Conservation (phyloP, 192 early-diverging fungal species). For the Podila verticillata region DNA sequence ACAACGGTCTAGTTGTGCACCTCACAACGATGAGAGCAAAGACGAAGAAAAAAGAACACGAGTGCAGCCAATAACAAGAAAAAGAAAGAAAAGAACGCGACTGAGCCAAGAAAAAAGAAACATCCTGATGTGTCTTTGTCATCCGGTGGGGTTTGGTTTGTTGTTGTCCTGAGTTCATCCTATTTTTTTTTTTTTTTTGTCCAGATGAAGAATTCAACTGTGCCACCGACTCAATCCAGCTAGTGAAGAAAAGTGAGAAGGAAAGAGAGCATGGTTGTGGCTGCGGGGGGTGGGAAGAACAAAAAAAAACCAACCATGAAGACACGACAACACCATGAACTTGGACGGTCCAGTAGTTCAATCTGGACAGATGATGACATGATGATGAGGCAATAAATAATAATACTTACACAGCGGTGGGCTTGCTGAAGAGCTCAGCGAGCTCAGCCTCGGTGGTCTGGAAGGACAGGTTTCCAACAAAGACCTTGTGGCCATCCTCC, state of each 20-base stretch:
- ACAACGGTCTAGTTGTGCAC: background rate
- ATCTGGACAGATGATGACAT: slow-evolving; percentile 1
- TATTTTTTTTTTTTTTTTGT: background rate
- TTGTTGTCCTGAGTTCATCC: background rate
- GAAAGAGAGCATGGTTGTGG: too few species aligned
- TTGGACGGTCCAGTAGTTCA: background rate
- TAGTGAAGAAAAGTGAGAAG: too few species aligned
- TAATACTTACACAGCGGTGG: slow-evolving; percentile 80
- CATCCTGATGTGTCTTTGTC: background rate
- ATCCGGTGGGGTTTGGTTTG: background rate
- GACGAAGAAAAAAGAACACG: too few species aligned
- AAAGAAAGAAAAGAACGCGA: background rate
- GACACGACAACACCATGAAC: background rate
- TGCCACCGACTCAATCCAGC: too few species aligned
- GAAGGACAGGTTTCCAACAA: slow-evolving; percentile 96
- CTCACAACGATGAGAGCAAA: too few species aligned
- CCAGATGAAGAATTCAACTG: background rate
- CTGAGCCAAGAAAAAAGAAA: background rate
- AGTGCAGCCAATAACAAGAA: background rate
- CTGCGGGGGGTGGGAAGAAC: too few species aligned
- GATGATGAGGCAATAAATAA: background rate
- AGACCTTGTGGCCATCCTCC: slow-evolving; percentile 79
- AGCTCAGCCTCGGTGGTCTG: slow-evolving; percentile 85
- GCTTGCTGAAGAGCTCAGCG: slow-evolving; percentile 74
- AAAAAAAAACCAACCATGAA: background rate